Evolutionary conservation across 2,329 filamentous ascomycete genomes (phyloP).

Genomic region (Ophiognomonia clavigignenti-juglandacearum): DNA sequence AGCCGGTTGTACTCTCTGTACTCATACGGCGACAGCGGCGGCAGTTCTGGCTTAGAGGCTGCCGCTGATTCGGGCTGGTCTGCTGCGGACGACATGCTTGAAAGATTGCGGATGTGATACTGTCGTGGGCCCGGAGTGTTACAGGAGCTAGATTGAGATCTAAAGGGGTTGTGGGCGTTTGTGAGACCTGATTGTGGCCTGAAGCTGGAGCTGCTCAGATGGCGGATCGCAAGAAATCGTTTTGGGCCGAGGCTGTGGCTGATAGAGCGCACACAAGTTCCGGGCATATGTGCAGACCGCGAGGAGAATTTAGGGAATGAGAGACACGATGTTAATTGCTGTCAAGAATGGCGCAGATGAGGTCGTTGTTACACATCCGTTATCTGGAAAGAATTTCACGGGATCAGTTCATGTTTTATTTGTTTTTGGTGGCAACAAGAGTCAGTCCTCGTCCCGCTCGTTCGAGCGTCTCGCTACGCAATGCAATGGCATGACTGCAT

Average conservation of each 20-base stretch:
- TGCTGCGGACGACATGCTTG: conserved; percentile 4
- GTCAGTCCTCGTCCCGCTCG: too few relatives aligned
- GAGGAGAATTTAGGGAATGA: neutral
- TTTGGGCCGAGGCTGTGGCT: neutral
- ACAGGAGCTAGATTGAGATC: neutral
- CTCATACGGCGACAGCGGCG: conserved; percentile 61
- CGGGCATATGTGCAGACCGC: neutral
- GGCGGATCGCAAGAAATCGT: neutral
- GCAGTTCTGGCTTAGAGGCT: conserved; percentile 31
- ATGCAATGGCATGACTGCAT: too few relatives aligned
- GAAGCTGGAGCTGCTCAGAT: neutral
- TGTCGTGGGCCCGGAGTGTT: neutral
- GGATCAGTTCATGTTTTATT: too few relatives aligned
- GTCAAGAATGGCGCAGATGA: too few relatives aligned
- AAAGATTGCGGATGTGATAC: neutral
- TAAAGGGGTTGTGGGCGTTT: neutral
- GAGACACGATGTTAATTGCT: too few relatives aligned
- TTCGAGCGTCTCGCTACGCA: too few relatives aligned
- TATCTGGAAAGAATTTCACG: too few relatives aligned
- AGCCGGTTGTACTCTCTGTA: conserved; percentile 68
- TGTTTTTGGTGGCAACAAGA: too few relatives aligned
- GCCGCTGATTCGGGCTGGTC: neutral
- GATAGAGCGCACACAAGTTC: neutral
- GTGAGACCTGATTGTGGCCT: neutral
- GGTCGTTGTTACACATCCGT: too few relatives aligned